Evolutionary conservation across 2,329 filamentous ascomycete genomes (phyloP).

Genomic region (Geosmithia putterillii): DNA sequence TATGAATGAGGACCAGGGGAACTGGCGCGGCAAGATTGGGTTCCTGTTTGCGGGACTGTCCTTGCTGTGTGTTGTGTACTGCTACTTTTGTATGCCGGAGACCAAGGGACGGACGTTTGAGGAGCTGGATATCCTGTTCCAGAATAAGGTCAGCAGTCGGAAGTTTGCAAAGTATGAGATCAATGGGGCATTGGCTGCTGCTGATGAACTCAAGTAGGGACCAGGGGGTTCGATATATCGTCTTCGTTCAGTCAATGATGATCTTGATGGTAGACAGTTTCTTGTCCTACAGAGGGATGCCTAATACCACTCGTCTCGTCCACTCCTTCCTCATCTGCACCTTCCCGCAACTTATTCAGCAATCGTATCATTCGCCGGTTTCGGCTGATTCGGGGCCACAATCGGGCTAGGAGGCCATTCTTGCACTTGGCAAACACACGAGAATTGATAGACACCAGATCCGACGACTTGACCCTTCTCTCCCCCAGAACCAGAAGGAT

Average conservation of each 20-base stretch:
- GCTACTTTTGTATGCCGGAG: slow-evolving; percentile 22
- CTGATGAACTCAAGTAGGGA: not conserved
- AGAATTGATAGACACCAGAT: not conserved
- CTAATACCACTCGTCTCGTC: too few relatives aligned
- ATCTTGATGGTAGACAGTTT: not conserved
- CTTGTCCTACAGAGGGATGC: not conserved
- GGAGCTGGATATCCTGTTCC: slow-evolving; percentile 35
- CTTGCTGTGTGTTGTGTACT: not conserved
- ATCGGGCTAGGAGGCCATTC: not conserved
- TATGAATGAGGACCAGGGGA: slow-evolving; percentile 2
- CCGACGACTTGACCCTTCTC: not conserved
- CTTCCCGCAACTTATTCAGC: not conserved
- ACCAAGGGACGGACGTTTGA: slow-evolving; percentile 27
- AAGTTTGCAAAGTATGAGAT: slow-evolving; percentile 16
- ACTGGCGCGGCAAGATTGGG: slow-evolving; percentile 4
- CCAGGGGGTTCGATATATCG: not conserved
- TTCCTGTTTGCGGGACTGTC: slow-evolving; percentile 3
- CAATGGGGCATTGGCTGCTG: not conserved
- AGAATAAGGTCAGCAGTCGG: slow-evolving; percentile 25
- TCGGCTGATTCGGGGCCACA: not conserved
- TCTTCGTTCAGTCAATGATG: not conserved
- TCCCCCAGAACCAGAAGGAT: not conserved
- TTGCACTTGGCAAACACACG: not conserved
- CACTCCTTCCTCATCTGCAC: too few relatives aligned
- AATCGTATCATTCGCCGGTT: not conserved